phyloP scores from a whole-genome alignment of 345 rosid genomes.

The Salix koriyanagi region DNA sequence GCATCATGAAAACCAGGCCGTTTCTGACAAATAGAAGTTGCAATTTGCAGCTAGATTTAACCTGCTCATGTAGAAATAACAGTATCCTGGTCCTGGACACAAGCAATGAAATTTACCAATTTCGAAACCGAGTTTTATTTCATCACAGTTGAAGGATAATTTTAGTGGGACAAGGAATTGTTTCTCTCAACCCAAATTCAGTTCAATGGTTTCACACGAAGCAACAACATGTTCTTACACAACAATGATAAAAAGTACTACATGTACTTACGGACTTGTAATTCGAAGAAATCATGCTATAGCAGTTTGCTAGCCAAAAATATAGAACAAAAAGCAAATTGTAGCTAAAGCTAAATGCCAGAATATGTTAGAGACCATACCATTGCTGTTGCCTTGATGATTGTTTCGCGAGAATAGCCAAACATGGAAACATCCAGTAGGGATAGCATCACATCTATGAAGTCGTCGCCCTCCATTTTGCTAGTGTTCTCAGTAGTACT shows the following conservation, averaged over 20 bases:
- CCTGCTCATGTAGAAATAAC: not conserved
- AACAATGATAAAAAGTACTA: too few species aligned
- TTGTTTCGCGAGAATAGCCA: conserved; percentile 11
- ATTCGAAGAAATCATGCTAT: not conserved
- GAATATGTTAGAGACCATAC: conserved; percentile 4
- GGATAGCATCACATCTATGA: conserved; percentile 23
- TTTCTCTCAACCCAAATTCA: not conserved
- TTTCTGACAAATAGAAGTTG: not conserved
- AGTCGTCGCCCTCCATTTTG: conserved; percentile 1
- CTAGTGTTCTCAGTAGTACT: not conserved
- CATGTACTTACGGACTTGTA: not conserved
- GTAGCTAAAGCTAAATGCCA: not conserved
- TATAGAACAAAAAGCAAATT: not conserved
- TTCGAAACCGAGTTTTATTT: not conserved
- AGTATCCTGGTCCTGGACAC: not conserved
- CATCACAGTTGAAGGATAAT: not conserved
- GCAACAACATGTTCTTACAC: not conserved
- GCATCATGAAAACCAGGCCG: not conserved
- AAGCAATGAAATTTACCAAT: not conserved
- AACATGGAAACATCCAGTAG: conserved; percentile 2
- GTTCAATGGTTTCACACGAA: not conserved
- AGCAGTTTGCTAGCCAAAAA: too few species aligned
- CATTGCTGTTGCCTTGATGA: conserved; percentile 21
- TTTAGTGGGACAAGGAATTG: not conserved
- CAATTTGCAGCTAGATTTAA: not conserved